A percentile compares a stretch with the other conserved stretches of the same genome.
phyloP scores from a whole-genome alignment of 2,329 filamentous ascomycete species.

The Amauroascus niger region DNA sequence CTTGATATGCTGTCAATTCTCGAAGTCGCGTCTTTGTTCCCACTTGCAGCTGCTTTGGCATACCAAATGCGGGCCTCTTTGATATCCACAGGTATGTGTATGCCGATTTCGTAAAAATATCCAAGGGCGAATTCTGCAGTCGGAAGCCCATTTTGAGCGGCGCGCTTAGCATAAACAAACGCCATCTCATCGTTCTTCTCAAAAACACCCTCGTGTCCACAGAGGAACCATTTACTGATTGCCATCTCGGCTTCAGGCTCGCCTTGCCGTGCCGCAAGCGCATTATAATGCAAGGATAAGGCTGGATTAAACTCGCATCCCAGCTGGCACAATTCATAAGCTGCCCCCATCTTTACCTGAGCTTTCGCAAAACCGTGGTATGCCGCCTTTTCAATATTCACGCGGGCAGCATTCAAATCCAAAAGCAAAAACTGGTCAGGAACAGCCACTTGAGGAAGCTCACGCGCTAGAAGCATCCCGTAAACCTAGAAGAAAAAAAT shows the following conservation, averaged over 20 bases:
- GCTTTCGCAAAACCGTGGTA: constrained; percentile 94
- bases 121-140: constrained; percentile 95
- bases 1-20: constrained; percentile 76
- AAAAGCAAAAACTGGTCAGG: constrained; percentile 61
- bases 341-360: constrained; percentile 92
- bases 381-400: constrained; percentile 92
- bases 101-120: constrained; percentile 95
- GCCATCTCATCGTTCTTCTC: constrained; percentile 92
- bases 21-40: constrained; percentile 76
- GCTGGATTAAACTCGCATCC: constrained; percentile 92
- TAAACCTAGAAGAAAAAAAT: constrained; percentile 47
- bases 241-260: constrained; percentile 90
- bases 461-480: constrained; percentile 84
- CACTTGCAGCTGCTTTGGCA: constrained; percentile 73
- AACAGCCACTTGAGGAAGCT: constrained; percentile 80
- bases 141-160: constrained; percentile 67
- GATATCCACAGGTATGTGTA: constrained; percentile 75
- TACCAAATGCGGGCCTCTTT: constrained; percentile 84
- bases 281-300: constrained; percentile 90
- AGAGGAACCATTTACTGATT: constrained; percentile 97
- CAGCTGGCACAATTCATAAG: constrained; percentile 87
- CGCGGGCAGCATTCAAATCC: constrained; percentile 62
- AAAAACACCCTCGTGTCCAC: constrained; percentile 84
- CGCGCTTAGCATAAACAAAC: constrained; percentile 80
- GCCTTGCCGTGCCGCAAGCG: constrained; percentile 80